These are phyloP conservation scores for Cryptococcus sp. DNA, from an alignment of 1,284 basidiomycete genomes.

Conservation along the genomic window DNA sequence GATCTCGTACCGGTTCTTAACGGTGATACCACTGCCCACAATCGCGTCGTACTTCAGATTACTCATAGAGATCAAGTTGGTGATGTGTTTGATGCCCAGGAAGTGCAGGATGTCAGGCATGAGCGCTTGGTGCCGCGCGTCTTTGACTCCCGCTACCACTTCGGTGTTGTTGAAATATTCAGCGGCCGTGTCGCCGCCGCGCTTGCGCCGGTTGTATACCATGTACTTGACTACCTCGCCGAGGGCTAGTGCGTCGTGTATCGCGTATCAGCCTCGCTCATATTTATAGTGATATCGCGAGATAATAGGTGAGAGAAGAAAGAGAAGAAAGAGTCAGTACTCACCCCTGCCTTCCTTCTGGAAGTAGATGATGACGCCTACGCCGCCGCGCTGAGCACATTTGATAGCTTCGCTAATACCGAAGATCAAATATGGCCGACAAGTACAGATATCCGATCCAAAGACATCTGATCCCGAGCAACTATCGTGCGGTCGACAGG, in stretches of 20 bases:
- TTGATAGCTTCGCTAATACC: constrained; percentile 93
- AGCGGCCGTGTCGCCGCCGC: constrained; percentile 86
- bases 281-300: constrained; percentile 65
- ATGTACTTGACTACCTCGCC: constrained; percentile 93
- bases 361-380: constrained; percentile 92
- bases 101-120: constrained; percentile 96
- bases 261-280: constrained; percentile 59
- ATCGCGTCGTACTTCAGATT: constrained; percentile 91
- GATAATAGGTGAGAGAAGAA: neutral
- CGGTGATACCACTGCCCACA: constrained; percentile 81
- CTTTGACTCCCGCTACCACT: constrained; percentile 90
- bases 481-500: constrained; percentile 90
- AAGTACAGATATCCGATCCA: constrained; percentile 92
- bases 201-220: constrained; percentile 93
- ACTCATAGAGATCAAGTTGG: constrained; percentile 84
- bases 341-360: constrained; percentile 62
- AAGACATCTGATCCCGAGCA: constrained; percentile 62
- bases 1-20: constrained; percentile 78
- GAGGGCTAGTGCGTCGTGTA: constrained; percentile 68
- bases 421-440: constrained; percentile 84
- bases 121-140: constrained; percentile 91
- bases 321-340: no score
- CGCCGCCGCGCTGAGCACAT: constrained; percentile 81
- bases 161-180: constrained; percentile 94
- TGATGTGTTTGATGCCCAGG: constrained; percentile 86